Evolutionary conservation across 228 moss, liverwort and hornwort species (phyloP).

Genomic region (Sphagnum fallax): DNA sequence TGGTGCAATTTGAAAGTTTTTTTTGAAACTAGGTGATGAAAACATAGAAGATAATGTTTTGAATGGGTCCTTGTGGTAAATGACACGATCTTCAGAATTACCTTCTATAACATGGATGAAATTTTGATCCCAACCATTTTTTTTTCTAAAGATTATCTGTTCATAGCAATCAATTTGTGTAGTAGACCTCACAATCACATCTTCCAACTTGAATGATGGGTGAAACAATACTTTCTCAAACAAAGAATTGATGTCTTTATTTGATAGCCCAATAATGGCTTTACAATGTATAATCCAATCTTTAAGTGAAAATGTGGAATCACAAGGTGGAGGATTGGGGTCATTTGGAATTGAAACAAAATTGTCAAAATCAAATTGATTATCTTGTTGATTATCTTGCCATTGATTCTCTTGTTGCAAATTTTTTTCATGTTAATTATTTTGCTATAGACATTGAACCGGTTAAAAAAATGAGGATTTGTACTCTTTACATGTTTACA

Average conservation of each 20-base stretch:
- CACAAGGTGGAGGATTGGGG: neutral
- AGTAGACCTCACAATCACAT: neutral
- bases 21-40: neutral
- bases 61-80: neutral
- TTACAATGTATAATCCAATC: neutral
- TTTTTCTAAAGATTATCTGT: neutral
- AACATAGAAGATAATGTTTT: neutral
- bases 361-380: too few species aligned
- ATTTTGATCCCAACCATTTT: neutral
- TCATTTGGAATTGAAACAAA: too few species aligned
- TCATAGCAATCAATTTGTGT: neutral
- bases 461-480: too few species aligned
- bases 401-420: too few species aligned
- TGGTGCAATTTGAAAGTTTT: neutral
- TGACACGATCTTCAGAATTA: neutral
- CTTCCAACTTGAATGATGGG: neutral
- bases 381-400: too few species aligned
- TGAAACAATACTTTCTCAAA: neutral
- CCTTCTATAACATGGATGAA: neutral
- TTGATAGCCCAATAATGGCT: neutral
- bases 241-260: neutral
- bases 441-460: too few species aligned
- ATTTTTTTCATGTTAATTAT: too few species aligned
- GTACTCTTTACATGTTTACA: too few species aligned
- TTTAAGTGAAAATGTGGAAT: constrained; percentile 1